A percentile compares a stretch with the other conserved stretches of the same genome.
Conservation (phyloP, 805 yeast species). For the Cyberlindnera americana region DNA sequence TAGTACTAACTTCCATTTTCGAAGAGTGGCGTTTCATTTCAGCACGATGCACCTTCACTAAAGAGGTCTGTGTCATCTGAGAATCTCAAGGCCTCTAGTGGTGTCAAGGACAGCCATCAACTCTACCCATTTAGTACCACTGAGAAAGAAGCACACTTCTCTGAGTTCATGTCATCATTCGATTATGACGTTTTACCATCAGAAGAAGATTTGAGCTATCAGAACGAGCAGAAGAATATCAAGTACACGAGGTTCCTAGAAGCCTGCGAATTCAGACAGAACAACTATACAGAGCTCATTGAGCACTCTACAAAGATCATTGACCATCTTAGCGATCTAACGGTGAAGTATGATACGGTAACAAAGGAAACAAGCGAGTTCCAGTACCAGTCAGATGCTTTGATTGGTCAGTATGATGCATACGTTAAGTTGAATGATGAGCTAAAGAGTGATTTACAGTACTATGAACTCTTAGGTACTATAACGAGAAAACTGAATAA, state of each 20-base stretch:
- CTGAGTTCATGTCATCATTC: conserved; percentile 35
- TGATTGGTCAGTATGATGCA: conserved; percentile 44
- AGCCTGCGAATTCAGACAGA: conserved; percentile 30
- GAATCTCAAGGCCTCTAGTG: neutral
- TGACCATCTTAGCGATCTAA: conserved; percentile 43
- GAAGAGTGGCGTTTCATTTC: conserved; percentile 6
- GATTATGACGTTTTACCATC: conserved; percentile 40
- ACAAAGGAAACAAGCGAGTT: conserved; percentile 61
- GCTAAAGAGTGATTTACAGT: conserved; percentile 45
- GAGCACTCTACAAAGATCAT: conserved; percentile 44
- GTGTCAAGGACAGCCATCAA: neutral
- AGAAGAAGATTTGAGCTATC: conserved; percentile 37
- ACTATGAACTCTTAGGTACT: conserved; percentile 68
- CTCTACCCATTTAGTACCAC: conserved; percentile 29
- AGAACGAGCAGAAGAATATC: conserved; percentile 33
- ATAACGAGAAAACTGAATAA: conserved; percentile 66
- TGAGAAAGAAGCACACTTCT: conserved; percentile 36
- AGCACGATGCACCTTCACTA: conserved; percentile 2
- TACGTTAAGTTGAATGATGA: conserved; percentile 41
- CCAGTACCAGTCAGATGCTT: conserved; percentile 49
- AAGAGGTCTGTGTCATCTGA: conserved; percentile 19
- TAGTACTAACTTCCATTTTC: conserved; percentile 3
- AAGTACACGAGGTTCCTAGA: conserved; percentile 31
- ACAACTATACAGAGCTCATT: conserved; percentile 36
- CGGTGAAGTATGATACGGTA: conserved; percentile 53